These are phyloP conservation scores for Erythrobasidium hasegawianum DNA, from an alignment of 1,284 basidiomycete species.

Conservation along the genomic window DNA sequence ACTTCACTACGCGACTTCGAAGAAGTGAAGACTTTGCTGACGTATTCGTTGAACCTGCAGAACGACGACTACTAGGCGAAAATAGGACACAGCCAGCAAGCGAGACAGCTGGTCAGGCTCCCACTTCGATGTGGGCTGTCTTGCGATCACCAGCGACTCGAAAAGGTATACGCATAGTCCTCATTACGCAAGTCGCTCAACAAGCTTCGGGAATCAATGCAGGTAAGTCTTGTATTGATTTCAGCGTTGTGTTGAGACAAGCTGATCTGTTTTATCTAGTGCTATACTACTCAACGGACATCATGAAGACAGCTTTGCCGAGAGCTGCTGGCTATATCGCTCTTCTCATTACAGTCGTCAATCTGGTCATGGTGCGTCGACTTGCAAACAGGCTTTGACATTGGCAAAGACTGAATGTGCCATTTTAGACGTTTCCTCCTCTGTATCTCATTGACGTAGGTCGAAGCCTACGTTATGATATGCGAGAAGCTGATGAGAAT, in stretches of 20 bases:
- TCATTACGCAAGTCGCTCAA: constrained; percentile 23
- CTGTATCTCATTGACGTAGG: constrained; percentile 48
- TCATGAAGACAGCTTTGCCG: constrained; percentile 28
- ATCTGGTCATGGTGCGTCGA: constrained; percentile 38
- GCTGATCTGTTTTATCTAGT: constrained; percentile 24
- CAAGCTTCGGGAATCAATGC: constrained; percentile 30
- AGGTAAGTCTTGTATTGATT: no score
- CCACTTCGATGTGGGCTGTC: constrained; percentile 20
- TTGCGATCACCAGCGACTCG: constrained; percentile 13
- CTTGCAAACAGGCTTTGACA: no score
- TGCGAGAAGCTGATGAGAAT: no score
- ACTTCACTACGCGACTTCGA: no score
- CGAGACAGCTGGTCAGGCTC: constrained; percentile 2
- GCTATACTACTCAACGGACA: constrained; percentile 38
- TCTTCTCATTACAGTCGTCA: constrained; percentile 35
- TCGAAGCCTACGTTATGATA: no score
- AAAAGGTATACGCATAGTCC: constrained; percentile 27
- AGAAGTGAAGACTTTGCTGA: no score
- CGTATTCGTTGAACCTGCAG: no score
- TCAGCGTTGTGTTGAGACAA: no score
- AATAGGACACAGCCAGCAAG: neutral
- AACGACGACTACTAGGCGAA: constrained; percentile 7
- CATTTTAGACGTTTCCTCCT: constrained; percentile 48
- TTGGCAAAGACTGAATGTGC: no score
- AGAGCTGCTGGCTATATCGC: constrained; percentile 15